phyloP scores from a whole-genome alignment of 169 alveolate genomes.

The Cryptosporidium muris region DNA sequence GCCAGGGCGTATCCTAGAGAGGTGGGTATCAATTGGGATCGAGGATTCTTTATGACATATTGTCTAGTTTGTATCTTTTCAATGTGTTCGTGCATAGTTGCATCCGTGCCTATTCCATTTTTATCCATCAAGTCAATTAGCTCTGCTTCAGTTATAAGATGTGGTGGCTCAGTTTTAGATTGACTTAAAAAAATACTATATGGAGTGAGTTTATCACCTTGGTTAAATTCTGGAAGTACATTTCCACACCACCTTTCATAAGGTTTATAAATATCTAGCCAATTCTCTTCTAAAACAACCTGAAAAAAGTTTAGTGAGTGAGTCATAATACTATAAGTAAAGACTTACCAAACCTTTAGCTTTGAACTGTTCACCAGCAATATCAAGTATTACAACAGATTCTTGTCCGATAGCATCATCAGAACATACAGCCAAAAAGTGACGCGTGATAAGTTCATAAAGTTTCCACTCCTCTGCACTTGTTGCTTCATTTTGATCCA shows the following conservation, averaged over 20 bases:
- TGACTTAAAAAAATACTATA: constrained; percentile 76
- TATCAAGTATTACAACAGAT: constrained; percentile 75
- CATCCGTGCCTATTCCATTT: constrained; percentile 98
- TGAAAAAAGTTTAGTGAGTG: background rate
- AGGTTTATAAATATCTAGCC: constrained; percentile 71
- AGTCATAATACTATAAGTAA: background rate
- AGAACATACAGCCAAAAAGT: constrained; percentile 88
- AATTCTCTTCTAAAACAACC: constrained; percentile 36
- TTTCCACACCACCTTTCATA: constrained; percentile 83
- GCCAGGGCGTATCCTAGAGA: constrained; percentile 84
- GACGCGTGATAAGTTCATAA: constrained; percentile 88
- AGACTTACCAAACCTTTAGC: constrained; percentile 80
- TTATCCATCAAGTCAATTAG: constrained; percentile 93
- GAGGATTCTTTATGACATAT: constrained; percentile 81
- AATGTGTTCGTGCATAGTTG: constrained; percentile 98
- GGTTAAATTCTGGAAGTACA: constrained; percentile 81
- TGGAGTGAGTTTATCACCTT: constrained; percentile 82
- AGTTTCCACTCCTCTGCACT: constrained; percentile 85
- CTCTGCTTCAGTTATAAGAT: constrained; percentile 92
- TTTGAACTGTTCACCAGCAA: constrained; percentile 85
- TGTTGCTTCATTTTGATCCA: constrained; percentile 79
- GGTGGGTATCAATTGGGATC: constrained; percentile 83
- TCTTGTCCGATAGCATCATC: constrained; percentile 88
- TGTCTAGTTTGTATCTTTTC: constrained; percentile 92
- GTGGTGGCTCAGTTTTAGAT: constrained; percentile 92